Evolutionary conservation across 371 early-diverging fungal genomes (phyloP), one percentile per base, ranked within the genome.

Genomic region (Syncephalastrum sp.): DNA sequence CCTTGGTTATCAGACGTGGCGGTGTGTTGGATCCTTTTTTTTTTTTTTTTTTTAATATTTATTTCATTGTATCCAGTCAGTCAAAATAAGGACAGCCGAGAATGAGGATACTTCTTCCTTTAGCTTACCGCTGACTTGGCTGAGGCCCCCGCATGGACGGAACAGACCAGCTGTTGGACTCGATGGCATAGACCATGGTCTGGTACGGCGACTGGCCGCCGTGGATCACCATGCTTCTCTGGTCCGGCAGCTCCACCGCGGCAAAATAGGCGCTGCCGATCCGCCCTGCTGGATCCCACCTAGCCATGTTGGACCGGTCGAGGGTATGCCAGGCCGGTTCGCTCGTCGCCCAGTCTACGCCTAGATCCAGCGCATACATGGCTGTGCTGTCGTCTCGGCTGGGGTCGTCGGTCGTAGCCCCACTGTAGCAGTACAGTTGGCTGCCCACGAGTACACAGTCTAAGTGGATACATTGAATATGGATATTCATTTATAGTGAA

Each of bases 1-100:
- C 69, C 69, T 44, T 68, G 66, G 21, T 60, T 60, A 59, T 68
- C 69, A 17, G 68, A 50, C 23, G 64, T 61, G 8, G 65, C 68
- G 5, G 69, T 62, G 57, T 74, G 67, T 41, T 68, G 64, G 21
- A 70, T 64, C 41, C 68, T 70, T 57, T 25, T 41, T 15, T 19
- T 45, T 25, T 41, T 15, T 19, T 45, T 15, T 50, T 55, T 43
- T 54, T 44, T 27, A 52, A 48, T 21, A 21, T 21, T 21, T 21
- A 21, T 21, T 21, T 21, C 21, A 21, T 21, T 21, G 21, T 21
- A 21, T 21, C 21, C 21, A 21, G 21, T 21, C 21, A 21, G 21
- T 21, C 21, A 2, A 21, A 21, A 21, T 21, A 21, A 2, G 21
- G 21, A 21, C 21, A 21, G 21, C 2, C 2, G 21, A 21, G 21